Evolutionary conservation across 495 filamentous ascomycete species (phyloP).

Genomic region (Daldinia vernicosa): DNA sequence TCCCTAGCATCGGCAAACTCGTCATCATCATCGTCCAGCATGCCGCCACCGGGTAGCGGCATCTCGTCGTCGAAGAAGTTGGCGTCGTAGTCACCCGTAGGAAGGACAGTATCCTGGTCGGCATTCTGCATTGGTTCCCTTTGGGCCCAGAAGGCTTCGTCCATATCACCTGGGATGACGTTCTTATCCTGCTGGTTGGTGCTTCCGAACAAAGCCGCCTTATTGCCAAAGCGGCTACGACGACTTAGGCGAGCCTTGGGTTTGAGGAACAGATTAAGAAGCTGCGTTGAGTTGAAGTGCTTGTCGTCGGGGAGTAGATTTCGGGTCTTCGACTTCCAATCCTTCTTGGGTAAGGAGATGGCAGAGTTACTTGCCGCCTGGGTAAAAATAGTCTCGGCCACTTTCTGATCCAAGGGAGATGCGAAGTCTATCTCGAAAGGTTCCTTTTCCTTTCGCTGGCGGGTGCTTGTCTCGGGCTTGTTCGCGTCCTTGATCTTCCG

Average conservation of each 20-base stretch:
- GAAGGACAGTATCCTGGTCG: conserved; percentile 54
- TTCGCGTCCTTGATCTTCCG: conserved; percentile 86
- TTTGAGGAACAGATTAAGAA: conserved; percentile 91
- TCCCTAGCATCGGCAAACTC: conserved; percentile 93
- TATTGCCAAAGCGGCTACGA: conserved; percentile 46
- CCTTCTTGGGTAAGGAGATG: conserved; percentile 86
- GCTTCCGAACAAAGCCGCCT: conserved; percentile 51
- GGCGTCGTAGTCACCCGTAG: conserved; percentile 85
- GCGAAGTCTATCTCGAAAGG: conserved; percentile 93
- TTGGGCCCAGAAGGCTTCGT: conserved; percentile 96
- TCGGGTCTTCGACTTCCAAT: conserved; percentile 92
- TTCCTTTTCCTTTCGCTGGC: conserved; percentile 89
- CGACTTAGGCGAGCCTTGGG: conserved; percentile 79
- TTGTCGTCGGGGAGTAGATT: conserved; percentile 98
- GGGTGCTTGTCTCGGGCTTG: conserved; percentile 65
- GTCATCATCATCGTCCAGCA: conserved; percentile 80
- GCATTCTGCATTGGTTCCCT: conserved; percentile 61
- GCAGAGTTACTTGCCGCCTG: conserved; percentile 80
- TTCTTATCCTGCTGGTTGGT: conserved; percentile 58
- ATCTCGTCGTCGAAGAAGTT: conserved; percentile 99
- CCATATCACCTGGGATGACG: conserved; percentile 76
- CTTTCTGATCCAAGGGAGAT: conserved; percentile 70
- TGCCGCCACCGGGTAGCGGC: conserved; percentile 72
- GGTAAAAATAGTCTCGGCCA: conserved; percentile 85
- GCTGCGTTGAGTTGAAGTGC: conserved; percentile 93